These are phyloP conservation scores for Diaporthe vexans DNA, from an alignment of 2,329 filamentous ascomycete genomes.

Conservation along the genomic window DNA sequence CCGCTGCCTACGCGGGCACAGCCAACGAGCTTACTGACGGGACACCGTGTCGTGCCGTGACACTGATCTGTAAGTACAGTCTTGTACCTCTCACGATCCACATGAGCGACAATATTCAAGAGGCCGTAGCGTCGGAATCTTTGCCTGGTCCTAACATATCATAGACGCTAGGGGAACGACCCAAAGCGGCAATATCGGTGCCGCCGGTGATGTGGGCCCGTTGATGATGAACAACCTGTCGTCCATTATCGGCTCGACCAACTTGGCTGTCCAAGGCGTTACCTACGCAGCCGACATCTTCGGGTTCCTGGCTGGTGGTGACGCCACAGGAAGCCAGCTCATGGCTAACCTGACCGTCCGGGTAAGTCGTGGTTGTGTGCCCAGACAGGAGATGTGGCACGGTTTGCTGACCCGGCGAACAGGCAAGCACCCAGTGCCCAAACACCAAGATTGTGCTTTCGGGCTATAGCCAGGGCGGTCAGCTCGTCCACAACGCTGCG, in stretches of 20 bases:
- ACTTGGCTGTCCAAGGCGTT: constrained; percentile 48
- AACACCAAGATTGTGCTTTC: constrained; percentile 57
- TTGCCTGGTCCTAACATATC: neutral
- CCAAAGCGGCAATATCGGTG: constrained; percentile 40
- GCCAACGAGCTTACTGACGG: constrained; percentile 40
- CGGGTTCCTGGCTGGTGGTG: constrained; percentile 47
- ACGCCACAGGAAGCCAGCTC: constrained; percentile 41
- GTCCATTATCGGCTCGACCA: constrained; percentile 38
- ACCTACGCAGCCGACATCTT: constrained; percentile 46
- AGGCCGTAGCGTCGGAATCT: too few relatives aligned
- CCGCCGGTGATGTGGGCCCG: constrained; percentile 45
- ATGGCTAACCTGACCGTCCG: constrained; percentile 38
- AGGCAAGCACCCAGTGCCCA: constrained; percentile 50
- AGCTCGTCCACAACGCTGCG: constrained; percentile 49
- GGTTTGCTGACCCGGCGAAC: neutral
- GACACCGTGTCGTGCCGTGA: constrained; percentile 40
- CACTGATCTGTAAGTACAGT: constrained; percentile 32
- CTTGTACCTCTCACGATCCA: neutral
- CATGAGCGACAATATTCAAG: neutral
- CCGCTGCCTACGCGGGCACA: constrained; percentile 25
- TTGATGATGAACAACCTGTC: constrained; percentile 45
- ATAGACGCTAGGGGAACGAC: constrained; percentile 37
- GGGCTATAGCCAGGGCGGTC: constrained; percentile 53
- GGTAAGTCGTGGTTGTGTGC: neutral
- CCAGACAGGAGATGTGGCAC: too few relatives aligned